Evolutionary conservation across 78 protist genomes (phyloP), one percentile per base, ranked within the genome.

Genomic region (Tieghemostelium lacteum): DNA sequence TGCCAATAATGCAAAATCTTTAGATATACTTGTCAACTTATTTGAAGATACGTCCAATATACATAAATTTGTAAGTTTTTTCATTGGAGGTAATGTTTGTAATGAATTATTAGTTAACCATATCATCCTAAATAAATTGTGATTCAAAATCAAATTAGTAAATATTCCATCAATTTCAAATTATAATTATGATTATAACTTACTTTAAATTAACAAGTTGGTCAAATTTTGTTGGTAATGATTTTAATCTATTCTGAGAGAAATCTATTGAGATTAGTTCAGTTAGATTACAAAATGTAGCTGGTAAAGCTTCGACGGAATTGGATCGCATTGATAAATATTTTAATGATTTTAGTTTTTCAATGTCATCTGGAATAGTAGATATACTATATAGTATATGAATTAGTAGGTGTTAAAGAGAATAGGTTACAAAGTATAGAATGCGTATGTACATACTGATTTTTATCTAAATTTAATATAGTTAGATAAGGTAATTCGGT

Each of bases 361-460:
- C 91, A 52, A 83, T 83, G 8, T 83, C 91, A 19, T 83, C 91
- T 69, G 91, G 91, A 33, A 83, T 17, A 12, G 24, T 22, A 42
- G 77, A 45, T 6, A 83, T 83, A 69, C 91, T 83, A 31, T 58
- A 34, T 28, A 16, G 29, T 17, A 17, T 19, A 19, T 20, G 3
- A 55, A 7, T 12, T 24, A 58, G 28, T 33, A 63, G 2, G 33
- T 24, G 24, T 24, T 57, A 22, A 57, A 20, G 24, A 57, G 20
- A 4, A 22, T 57, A 20, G 24, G 7, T 57, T 20, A 57, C 20
- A 57, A 57, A 3, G 14, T 58, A 26, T n/a, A 62, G n/a, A 39
- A 7, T 7, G 19, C 2, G 0, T 39, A 8, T 2, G 1, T 19
- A 66, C 54, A 28, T 66, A 78, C 88, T 24, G 29, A 78, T 83